phyloP scores from a whole-genome alignment of 2,329 filamentous ascomycete species.

The Botryotinia narcissicola region DNA sequence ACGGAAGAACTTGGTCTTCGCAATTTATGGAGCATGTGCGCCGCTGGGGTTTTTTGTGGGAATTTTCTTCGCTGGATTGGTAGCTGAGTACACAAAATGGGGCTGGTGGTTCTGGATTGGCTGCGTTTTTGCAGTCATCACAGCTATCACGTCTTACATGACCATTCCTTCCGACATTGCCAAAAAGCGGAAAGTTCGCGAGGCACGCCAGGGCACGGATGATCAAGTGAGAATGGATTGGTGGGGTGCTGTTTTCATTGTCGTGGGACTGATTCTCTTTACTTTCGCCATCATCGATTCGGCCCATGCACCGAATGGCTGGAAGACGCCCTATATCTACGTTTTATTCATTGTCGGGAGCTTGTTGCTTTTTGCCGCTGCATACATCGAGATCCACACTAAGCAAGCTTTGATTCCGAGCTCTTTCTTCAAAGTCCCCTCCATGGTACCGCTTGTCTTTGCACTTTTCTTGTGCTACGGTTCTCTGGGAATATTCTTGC shows the following conservation, averaged over 20 bases:
- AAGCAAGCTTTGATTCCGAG: constrained; percentile 65
- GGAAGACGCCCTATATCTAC: constrained; percentile 71
- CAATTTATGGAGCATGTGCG: constrained; percentile 55
- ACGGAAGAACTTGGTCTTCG: constrained; percentile 63
- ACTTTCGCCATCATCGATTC: constrained; percentile 75
- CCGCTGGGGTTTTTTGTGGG: constrained; percentile 57
- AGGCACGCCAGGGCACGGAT: constrained; percentile 3
- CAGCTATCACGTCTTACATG: constrained; percentile 46
- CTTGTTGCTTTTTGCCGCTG: constrained; percentile 55
- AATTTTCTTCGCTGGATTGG: constrained; percentile 62
- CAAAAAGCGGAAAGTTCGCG: constrained; percentile 36
- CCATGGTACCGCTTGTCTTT: constrained; percentile 62
- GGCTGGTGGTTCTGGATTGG: constrained; percentile 69
- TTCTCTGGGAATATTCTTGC: constrained; percentile 63
- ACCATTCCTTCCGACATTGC: constrained; percentile 50
- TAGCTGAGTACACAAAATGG: constrained; percentile 59
- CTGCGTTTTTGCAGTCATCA: constrained; percentile 50
- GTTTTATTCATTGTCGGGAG: constrained; percentile 62
- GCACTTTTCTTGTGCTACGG: constrained; percentile 67
- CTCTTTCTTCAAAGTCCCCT: constrained; percentile 66
- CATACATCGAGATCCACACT: constrained; percentile 70
- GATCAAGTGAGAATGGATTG: constrained; percentile 64
- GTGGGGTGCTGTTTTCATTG: constrained; percentile 58
- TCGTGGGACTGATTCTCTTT: constrained; percentile 64
- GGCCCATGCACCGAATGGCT: constrained; percentile 64